Conservation (phyloP, 2,329 filamentous ascomycete species). For the Phialemoniopsis sp. region DNA sequence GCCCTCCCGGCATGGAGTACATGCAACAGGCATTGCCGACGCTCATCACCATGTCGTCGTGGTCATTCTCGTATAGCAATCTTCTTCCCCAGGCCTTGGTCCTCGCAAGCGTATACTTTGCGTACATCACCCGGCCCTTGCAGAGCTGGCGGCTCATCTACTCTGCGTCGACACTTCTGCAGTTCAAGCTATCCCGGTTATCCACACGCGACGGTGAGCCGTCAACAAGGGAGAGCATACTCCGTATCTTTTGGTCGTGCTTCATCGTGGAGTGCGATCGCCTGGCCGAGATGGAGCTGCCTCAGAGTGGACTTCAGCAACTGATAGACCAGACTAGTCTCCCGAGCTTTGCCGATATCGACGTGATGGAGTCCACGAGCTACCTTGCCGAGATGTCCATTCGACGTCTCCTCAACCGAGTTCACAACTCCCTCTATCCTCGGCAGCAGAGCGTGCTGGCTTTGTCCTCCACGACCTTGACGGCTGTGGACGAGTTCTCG, state of each 20-base stretch:
- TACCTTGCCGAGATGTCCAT: slow-evolving; percentile 26
- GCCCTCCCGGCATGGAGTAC: slow-evolving; percentile 22
- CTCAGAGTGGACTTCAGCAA: slow-evolving; percentile 23
- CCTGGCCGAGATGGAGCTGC: slow-evolving; percentile 24
- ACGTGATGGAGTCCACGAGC: slow-evolving; percentile 16
- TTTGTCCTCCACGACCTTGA: slow-evolving; percentile 16
- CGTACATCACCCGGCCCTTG: slow-evolving; percentile 23
- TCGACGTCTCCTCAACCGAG: slow-evolving; percentile 23
- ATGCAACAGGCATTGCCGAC: slow-evolving; percentile 22
- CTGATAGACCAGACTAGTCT: slow-evolving; percentile 22
- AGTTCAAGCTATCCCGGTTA: slow-evolving; percentile 18
- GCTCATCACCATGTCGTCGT: slow-evolving; percentile 18
- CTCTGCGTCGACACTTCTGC: slow-evolving; percentile 21
- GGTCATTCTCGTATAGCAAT: slow-evolving; percentile 20
- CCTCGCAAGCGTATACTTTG: slow-evolving; percentile 25
- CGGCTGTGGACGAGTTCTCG: slow-evolving; percentile 18
- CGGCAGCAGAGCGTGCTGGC: slow-evolving; percentile 16
- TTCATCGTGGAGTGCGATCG: slow-evolving; percentile 25
- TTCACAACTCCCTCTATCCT: slow-evolving; percentile 24
- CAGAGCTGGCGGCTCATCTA: slow-evolving; percentile 27
- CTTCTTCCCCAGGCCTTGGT: slow-evolving; percentile 21
- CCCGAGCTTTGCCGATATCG: slow-evolving; percentile 18
- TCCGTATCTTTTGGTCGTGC: slow-evolving; percentile 23
- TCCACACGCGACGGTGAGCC: slow-evolving; percentile 7
- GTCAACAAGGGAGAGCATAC: slow-evolving; percentile 13